Conservation (phyloP, 73 alveolate genomes). For the Uronychia binucleata region DNA sequence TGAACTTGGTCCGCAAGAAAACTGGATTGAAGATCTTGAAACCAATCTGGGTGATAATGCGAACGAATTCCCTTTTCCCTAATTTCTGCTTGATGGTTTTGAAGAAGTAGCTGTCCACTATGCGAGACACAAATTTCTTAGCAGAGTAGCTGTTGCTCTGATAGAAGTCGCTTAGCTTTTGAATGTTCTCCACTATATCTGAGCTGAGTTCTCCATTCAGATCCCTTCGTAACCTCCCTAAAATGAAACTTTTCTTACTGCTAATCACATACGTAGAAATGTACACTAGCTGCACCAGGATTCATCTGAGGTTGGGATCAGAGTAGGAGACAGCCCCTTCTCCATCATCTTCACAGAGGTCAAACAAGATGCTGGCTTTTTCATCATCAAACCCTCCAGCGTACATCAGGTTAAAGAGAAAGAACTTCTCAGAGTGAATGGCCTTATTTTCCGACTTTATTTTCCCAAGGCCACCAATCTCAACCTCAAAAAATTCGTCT, state of each 20-base stretch:
- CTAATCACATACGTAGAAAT: background rate
- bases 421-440: background rate
- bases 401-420: background rate
- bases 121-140: background rate
- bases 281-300: background rate
- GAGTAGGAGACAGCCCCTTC: background rate
- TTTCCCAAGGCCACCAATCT: no score
- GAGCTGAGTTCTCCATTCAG: background rate
- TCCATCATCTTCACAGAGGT: background rate
- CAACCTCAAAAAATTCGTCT: no score
- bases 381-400: background rate
- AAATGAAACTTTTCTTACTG: background rate
- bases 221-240: background rate
- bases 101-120: background rate
- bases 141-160: background rate
- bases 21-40: background rate
- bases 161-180: background rate
- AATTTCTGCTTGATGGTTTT: background rate
- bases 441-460: no score
- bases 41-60: background rate
- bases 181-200: background rate
- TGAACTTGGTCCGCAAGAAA: background rate
- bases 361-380: background rate
- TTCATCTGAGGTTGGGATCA: background rate
- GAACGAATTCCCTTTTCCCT: background rate